Evolutionary conservation across 2,329 filamentous ascomycete genomes (phyloP), one percentile per base, ranked within the genome.

Genomic region (Aspergillus jensenii): DNA sequence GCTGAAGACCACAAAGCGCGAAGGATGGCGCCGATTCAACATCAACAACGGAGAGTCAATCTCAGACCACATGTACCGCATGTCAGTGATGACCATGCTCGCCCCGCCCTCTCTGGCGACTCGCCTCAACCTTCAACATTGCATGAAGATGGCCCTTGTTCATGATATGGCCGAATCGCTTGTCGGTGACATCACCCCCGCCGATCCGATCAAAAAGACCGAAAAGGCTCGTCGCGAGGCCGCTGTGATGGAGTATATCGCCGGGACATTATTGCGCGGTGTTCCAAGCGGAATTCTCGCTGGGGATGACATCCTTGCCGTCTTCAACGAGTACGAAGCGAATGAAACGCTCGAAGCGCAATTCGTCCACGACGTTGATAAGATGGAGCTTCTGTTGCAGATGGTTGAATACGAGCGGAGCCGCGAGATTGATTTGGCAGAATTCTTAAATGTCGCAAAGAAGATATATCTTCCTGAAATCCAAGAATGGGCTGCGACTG

Each of bases 51-150:
- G 91, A 73, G 95, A 99, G 76, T 96, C 91, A 2, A 97, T 99
- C 71, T 85, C 91, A 54, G 95, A 99, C 79, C 95, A 99, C 82
- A 99, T 99, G 95, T 99, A 98, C 78, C 92, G 95, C 78, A 99
- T 99, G 95, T 91, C 93, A 50, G 85, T 99, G 66, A 91, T 99
- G 75, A 92, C 91, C 63, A 90, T 99, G 87, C 85, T 97, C 64
- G 92, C 91, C 2, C 93, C 95, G 2, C 82, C 90, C 0, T 78
- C 88, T 1, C 84, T 97, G 11, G 82, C 87, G 2, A 77, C 85
- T 0, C 84, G 84, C 40, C 81, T 98, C 69, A 89, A 98, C 72
- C 82, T 96, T 40, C 77, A 84, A 25, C 88, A 87, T 66, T 99
- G 95, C 81, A 93, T 91, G 68, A 91, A 91, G 78, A 97, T 99